Evolutionary conservation across 768 basidiomycete species (phyloP).

Genomic region (Tulasnella sp.): DNA sequence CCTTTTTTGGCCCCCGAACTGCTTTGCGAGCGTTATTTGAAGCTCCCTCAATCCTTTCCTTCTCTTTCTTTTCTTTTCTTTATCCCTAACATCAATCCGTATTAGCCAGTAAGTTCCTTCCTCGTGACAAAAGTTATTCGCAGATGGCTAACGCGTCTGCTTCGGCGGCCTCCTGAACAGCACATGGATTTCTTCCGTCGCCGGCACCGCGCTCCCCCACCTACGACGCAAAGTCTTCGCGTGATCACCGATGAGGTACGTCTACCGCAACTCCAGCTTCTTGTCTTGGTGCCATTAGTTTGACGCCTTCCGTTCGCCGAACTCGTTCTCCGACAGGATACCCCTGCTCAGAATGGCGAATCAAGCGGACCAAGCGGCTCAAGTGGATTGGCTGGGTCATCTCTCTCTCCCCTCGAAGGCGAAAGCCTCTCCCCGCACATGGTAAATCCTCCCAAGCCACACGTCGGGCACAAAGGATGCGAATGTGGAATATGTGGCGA

Average conservation of each 20-base stretch:
- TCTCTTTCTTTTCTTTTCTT: not conserved
- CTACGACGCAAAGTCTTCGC: not conserved
- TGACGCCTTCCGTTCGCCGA: not conserved
- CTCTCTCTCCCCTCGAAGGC: not conserved
- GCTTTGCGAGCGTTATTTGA: not conserved
- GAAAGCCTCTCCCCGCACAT: not conserved
- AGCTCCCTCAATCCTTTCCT: not conserved
- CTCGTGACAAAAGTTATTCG: not conserved
- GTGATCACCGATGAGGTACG: not conserved
- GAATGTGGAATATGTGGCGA: slow-evolving; percentile 26
- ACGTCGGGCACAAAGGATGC: not conserved
- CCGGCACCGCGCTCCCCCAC: not conserved
- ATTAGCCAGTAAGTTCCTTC: not conserved
- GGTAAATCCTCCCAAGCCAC: not conserved
- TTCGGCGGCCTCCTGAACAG: not conserved
- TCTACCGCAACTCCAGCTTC: not conserved
- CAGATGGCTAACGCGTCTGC: not conserved
- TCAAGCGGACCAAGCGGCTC: not conserved
- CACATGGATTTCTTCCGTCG: not conserved
- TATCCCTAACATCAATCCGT: not conserved
- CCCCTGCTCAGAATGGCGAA: not conserved
- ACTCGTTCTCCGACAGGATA: not conserved
- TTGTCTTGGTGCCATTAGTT: no score
- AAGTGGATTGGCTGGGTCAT: not conserved
- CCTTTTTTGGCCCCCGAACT: not conserved